These are phyloP conservation scores for Tylopilus sp. DNA, from an alignment of 768 basidiomycete genomes.

Conservation along the genomic window DNA sequence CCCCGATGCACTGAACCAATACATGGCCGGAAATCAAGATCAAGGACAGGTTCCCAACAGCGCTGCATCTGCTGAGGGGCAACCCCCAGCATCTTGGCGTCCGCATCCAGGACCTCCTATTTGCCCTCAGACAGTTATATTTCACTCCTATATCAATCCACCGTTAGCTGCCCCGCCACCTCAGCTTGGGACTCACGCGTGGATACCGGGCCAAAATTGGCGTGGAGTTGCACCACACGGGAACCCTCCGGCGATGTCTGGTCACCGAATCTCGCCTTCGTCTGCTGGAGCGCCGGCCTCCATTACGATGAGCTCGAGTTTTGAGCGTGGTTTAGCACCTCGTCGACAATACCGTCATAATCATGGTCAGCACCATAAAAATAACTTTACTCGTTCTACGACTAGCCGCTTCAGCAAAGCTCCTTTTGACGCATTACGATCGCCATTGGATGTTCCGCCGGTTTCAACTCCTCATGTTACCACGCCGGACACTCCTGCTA, in stretches of 20 bases:
- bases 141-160: conserved; percentile 29
- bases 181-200: conserved; percentile 19
- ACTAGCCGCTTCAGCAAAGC: conserved; percentile 19
- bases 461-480: conserved; percentile 6
- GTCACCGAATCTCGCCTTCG: conserved; percentile 15
- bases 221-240: conserved; percentile 19
- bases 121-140: conserved; percentile 30
- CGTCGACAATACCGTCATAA: conserved; percentile 32
- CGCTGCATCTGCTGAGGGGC: conserved; percentile 26
- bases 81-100: conserved; percentile 32
- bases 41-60: conserved; percentile 16
- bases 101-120: conserved; percentile 32
- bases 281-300: conserved; percentile 15
- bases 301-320: conserved; percentile 11
- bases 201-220: conserved; percentile 27
- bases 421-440: conserved; percentile 16
- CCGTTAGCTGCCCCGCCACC: conserved; percentile 16
- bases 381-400: conserved; percentile 18
- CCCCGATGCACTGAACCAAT: conserved; percentile 66
- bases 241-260: conserved; percentile 11
- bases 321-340: conserved; percentile 24
- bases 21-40: conserved; percentile 50
- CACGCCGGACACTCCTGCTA: conserved; percentile 7
- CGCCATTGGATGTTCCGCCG: conserved; percentile 16
- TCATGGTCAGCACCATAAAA: conserved; percentile 28